Conservation (phyloP, 768 basidiomycete species). For the Cantharellus cinnabarinus region DNA sequence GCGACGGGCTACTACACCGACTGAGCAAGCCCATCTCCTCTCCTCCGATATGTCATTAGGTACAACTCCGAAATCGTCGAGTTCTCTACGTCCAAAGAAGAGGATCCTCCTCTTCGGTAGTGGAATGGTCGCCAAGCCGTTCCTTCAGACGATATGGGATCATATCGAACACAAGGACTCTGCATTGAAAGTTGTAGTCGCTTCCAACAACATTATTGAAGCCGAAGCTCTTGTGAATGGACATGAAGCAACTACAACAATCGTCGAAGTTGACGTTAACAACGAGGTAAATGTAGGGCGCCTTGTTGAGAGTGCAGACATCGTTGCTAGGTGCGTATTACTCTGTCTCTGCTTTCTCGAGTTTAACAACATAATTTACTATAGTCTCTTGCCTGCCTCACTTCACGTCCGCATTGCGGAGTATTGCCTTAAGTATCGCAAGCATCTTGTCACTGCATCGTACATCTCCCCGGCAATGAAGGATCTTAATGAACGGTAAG, state of each 20-base stretch:
- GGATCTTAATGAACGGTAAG: slow-evolving; percentile 35
- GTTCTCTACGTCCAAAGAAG: slow-evolving; percentile 21
- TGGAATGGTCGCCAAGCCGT: slow-evolving; percentile 86
- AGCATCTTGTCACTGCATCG: slow-evolving; percentile 78
- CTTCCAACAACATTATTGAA: slow-evolving; percentile 49
- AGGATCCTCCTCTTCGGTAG: slow-evolving; percentile 64
- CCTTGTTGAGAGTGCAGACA: slow-evolving; percentile 45
- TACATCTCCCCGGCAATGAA: slow-evolving; percentile 71
- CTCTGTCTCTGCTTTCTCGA: neutral
- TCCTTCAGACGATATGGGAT: slow-evolving; percentile 53
- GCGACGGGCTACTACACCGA: neutral
- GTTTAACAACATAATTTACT: neutral
- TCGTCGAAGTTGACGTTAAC: slow-evolving; percentile 39
- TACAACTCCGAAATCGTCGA: neutral
- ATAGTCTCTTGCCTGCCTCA: slow-evolving; percentile 57
- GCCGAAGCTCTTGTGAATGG: slow-evolving; percentile 23
- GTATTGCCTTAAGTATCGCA: slow-evolving; percentile 43
- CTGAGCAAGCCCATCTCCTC: too few species aligned
- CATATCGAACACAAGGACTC: slow-evolving; percentile 15
- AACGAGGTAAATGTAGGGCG: slow-evolving; percentile 23
- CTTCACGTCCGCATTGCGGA: slow-evolving; percentile 56
- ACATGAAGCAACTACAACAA: slow-evolving; percentile 23
- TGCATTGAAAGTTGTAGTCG: slow-evolving; percentile 55
- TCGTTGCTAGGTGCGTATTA: slow-evolving; percentile 59
- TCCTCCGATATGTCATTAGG: neutral